phyloP scores from a whole-genome alignment of 2,329 filamentous ascomycete species.

The Fonsecaea monophora region DNA sequence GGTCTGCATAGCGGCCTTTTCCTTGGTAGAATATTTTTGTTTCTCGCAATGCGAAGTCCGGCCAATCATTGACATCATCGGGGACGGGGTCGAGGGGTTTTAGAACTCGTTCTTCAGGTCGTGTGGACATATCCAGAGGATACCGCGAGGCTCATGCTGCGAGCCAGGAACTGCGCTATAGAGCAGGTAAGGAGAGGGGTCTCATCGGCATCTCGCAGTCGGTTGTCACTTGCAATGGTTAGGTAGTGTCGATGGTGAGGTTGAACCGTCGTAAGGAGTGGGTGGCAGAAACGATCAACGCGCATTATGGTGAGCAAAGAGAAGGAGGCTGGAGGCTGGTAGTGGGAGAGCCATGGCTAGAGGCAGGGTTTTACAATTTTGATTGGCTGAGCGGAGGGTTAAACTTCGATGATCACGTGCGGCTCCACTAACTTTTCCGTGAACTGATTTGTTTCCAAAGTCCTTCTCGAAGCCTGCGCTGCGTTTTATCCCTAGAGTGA shows the following conservation, averaged over 20 bases:
- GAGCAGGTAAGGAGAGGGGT: slow-evolving; percentile 7
- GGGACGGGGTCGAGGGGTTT: slow-evolving; percentile 53
- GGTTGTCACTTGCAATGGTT: background rate
- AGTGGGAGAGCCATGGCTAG: slow-evolving; percentile 1
- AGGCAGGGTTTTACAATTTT: background rate
- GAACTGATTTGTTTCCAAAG: background rate
- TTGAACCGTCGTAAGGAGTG: background rate
- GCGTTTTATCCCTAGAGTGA: background rate
- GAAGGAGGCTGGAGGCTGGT: slow-evolving; percentile 6
- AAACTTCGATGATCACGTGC: background rate
- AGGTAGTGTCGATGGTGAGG: background rate
- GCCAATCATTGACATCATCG: slow-evolving; percentile 63
- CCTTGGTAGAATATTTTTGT: slow-evolving; percentile 60
- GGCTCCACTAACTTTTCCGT: background rate
- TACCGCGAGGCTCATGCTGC: slow-evolving; percentile 33
- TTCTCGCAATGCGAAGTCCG: slow-evolving; percentile 64
- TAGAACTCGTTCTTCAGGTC: slow-evolving; percentile 51
- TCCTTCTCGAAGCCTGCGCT: background rate
- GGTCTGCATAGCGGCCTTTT: slow-evolving; percentile 58
- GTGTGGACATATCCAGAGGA: slow-evolving; percentile 37
- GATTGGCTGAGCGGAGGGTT: background rate
- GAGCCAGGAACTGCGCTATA: slow-evolving; percentile 15
- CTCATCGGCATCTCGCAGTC: slow-evolving; percentile 15
- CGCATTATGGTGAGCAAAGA: background rate
- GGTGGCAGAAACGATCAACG: background rate